Evolutionary conservation across 495 filamentous ascomycete genomes (phyloP).

Genomic region (Terfezia boudieri): DNA sequence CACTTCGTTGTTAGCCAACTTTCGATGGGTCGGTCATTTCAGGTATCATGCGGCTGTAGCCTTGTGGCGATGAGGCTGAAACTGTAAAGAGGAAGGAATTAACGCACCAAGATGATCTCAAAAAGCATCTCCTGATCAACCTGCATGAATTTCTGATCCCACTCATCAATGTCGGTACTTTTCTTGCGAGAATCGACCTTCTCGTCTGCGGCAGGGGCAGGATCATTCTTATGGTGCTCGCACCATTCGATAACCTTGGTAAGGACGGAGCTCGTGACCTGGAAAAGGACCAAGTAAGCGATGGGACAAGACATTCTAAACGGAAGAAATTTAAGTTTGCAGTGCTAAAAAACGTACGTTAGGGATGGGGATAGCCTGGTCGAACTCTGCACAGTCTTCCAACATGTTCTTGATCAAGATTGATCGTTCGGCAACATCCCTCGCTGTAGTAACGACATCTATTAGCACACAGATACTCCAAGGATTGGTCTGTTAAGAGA

Average conservation of each 20-base stretch:
- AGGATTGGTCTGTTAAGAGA: too few relatives aligned
- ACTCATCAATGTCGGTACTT: constrained; percentile 96
- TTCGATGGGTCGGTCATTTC: too few relatives aligned
- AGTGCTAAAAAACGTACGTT: constrained; percentile 38
- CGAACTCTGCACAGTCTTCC: constrained; percentile 61
- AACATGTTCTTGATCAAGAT: constrained; percentile 95
- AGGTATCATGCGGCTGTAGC: too few relatives aligned
- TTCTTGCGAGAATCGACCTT: constrained; percentile 91
- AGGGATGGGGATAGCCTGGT: constrained; percentile 56
- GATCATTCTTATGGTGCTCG: constrained; percentile 74
- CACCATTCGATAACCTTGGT: constrained; percentile 97
- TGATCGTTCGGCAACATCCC: constrained; percentile 54
- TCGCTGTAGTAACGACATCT: not conserved
- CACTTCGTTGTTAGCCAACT: too few relatives aligned
- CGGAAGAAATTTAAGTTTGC: too few relatives aligned
- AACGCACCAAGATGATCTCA: constrained; percentile 84
- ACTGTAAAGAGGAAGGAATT: constrained; percentile 1
- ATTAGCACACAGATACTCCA: too few relatives aligned
- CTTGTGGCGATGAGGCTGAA: too few relatives aligned
- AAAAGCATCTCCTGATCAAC: constrained; percentile 99
- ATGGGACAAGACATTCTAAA: not conserved
- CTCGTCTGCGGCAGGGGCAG: constrained; percentile 50
- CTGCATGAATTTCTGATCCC: constrained; percentile 99
- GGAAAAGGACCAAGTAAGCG: not conserved
- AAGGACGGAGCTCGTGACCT: constrained; percentile 86